Evolutionary conservation across 768 basidiomycete species (phyloP).

Genomic region (Amanita exitialis): DNA sequence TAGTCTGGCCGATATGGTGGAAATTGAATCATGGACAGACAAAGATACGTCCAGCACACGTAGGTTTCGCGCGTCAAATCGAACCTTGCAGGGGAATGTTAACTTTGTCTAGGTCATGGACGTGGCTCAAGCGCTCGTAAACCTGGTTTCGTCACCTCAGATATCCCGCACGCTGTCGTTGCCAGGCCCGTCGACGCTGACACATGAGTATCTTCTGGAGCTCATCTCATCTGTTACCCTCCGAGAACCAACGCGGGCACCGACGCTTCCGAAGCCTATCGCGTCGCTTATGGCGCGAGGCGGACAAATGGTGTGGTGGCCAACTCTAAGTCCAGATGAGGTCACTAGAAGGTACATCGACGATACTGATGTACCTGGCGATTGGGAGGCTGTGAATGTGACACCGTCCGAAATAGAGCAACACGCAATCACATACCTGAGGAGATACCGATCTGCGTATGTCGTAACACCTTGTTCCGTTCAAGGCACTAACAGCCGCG

Average conservation of each 20-base stretch:
- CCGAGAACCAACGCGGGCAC: slow-evolving; percentile 59
- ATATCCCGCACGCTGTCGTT: slow-evolving; percentile 64
- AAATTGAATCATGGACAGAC: slow-evolving; percentile 86
- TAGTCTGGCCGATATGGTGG: slow-evolving; percentile 92
- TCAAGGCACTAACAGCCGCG: slow-evolving; percentile 9
- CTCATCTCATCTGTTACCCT: slow-evolving; percentile 77
- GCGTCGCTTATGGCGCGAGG: slow-evolving; percentile 54
- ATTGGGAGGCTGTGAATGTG: slow-evolving; percentile 80
- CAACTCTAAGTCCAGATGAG: slow-evolving; percentile 83
- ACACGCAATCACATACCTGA: slow-evolving; percentile 82
- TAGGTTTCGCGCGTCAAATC: slow-evolving; percentile 26
- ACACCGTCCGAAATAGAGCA: slow-evolving; percentile 74
- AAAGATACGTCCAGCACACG: slow-evolving; percentile 85
- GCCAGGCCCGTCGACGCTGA: slow-evolving; percentile 83
- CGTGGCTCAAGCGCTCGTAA: slow-evolving; percentile 86
- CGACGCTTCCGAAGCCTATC: slow-evolving; percentile 64
- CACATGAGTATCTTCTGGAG: slow-evolving; percentile 70
- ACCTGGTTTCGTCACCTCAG: slow-evolving; percentile 56
- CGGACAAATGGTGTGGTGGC: slow-evolving; percentile 82
- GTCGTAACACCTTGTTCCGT: slow-evolving; percentile 23
- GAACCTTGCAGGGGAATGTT: not conserved
- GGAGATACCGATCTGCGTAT: slow-evolving; percentile 83
- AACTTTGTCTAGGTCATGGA: slow-evolving; percentile 61
- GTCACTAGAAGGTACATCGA: slow-evolving; percentile 81
- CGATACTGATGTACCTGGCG: slow-evolving; percentile 64